These are phyloP conservation scores for Mortierella antarctica DNA, from an alignment of 192 early-diverging fungal species.

Conservation along the genomic window DNA sequence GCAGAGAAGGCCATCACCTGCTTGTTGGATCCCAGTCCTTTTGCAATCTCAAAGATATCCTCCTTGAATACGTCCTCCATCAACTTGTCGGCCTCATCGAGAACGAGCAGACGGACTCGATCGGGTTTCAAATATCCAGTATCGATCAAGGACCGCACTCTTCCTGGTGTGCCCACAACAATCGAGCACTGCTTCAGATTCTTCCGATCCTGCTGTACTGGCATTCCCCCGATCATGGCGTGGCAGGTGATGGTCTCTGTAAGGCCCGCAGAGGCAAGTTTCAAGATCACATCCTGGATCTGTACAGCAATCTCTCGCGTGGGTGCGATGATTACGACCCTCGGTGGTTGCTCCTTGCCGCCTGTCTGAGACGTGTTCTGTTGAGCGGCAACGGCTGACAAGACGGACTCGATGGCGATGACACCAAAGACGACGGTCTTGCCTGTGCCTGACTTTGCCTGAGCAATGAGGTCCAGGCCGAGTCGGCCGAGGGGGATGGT, in stretches of 20 bases:
- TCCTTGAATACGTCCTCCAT: constrained; percentile 62
- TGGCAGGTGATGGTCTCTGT: constrained; percentile 46
- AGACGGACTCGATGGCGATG: constrained; percentile 61
- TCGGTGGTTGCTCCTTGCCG: constrained; percentile 22
- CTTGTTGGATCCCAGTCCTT: constrained; percentile 53
- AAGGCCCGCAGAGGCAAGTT: constrained; percentile 41
- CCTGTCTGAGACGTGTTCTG: constrained; percentile 13
- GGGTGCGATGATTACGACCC: constrained; percentile 67
- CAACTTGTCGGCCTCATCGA: constrained; percentile 74
- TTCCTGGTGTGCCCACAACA: constrained; percentile 63
- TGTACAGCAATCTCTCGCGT: constrained; percentile 73
- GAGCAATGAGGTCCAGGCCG: constrained; percentile 82
- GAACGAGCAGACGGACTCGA: constrained; percentile 58
- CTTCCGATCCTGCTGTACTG: constrained; percentile 53
- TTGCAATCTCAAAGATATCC: constrained; percentile 46
- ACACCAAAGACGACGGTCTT: constrained; percentile 71
- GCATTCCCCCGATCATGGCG: constrained; percentile 67
- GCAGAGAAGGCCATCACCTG: constrained; percentile 72
- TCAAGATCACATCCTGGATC: constrained; percentile 64
- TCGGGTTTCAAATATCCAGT: constrained; percentile 46
- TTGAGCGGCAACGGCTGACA: constrained; percentile 37
- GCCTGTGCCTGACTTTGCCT: constrained; percentile 79
- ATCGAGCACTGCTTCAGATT: constrained; percentile 62
- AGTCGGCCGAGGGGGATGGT: constrained; percentile 68
- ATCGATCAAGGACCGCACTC: constrained; percentile 57